Evolutionary conservation across 257 asterid genomes (phyloP).

Genomic region (Solanum infundibuliforme): DNA sequence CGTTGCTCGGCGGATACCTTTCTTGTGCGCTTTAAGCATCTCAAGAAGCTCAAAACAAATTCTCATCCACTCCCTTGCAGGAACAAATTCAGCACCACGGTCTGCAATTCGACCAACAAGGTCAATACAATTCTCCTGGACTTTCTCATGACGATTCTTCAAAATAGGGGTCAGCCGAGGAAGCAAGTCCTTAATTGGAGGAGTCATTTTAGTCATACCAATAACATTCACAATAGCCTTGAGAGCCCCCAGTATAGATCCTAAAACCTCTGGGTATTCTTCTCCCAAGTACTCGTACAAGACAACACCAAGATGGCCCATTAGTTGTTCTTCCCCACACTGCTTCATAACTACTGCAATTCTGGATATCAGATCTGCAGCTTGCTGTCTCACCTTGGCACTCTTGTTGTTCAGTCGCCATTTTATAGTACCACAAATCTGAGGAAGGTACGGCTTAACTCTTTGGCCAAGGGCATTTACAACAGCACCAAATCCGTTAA

Average conservation of each 20-base stretch:
- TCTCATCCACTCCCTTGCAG: constrained; percentile 96
- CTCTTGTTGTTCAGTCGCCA: constrained; percentile 93
- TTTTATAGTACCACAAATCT: constrained; percentile 85
- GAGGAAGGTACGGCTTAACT: constrained; percentile 85
- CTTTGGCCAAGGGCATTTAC: constrained; percentile 85
- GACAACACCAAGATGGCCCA: constrained; percentile 95
- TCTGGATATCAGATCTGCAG: constrained; percentile 78
- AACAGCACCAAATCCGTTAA: constrained; percentile 85
- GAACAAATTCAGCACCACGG: constrained; percentile 87
- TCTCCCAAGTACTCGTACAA: constrained; percentile 79
- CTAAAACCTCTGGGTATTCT: constrained; percentile 88
- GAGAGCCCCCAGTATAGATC: constrained; percentile 79
- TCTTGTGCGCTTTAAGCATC: constrained; percentile 94
- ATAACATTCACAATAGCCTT: constrained; percentile 87
- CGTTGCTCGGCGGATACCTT: constrained; percentile 90
- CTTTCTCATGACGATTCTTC: constrained; percentile 91
- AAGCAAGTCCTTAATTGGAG: constrained; percentile 83
- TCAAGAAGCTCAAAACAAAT: constrained; percentile 90
- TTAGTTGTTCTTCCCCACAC: constrained; percentile 79
- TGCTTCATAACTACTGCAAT: constrained; percentile 92
- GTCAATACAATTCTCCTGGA: constrained; percentile 85
- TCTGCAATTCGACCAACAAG: constrained; percentile 91
- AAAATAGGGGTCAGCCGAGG: constrained; percentile 87
- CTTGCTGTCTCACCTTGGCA: constrained; percentile 86
- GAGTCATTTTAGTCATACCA: constrained; percentile 95